Conservation (phyloP, 129 eudicot genomes). For the Artemisia argyi region DNA sequence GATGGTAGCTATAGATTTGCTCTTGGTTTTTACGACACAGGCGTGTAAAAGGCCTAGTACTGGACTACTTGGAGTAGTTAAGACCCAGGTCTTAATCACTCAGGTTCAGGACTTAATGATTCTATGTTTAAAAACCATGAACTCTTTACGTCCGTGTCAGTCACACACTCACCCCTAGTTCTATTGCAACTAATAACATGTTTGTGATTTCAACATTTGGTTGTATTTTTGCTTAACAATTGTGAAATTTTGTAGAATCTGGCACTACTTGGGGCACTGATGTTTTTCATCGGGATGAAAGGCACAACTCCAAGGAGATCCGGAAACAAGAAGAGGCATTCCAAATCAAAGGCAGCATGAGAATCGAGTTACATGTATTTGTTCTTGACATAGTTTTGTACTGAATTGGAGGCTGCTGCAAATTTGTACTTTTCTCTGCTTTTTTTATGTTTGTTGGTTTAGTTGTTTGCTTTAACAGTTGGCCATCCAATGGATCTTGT, state of each 20-base stretch:
- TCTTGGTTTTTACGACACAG: no score
- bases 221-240: not conserved
- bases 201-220: not conserved
- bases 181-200: not conserved
- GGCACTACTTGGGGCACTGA: constrained; percentile 62
- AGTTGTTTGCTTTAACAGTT: not conserved
- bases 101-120: no score
- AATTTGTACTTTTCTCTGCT: not conserved
- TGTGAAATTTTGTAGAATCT: constrained; percentile 35
- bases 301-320: constrained; percentile 57
- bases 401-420: constrained; percentile 4
- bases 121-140: no score
- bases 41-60: no score
- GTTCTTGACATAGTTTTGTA: constrained; percentile 19
- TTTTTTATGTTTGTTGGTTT: not conserved
- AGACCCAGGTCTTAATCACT: no score
- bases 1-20: no score
- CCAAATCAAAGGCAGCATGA: constrained; percentile 59
- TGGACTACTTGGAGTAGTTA: no score
- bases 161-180: not conserved
- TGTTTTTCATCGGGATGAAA: constrained; percentile 73
- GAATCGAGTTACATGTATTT: not conserved
- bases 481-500: not conserved
- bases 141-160: no score
- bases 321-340: constrained; percentile 57